Evolutionary conservation across 192 early-diverging fungal genomes (phyloP).

Genomic region (Coemansia sp.): DNA sequence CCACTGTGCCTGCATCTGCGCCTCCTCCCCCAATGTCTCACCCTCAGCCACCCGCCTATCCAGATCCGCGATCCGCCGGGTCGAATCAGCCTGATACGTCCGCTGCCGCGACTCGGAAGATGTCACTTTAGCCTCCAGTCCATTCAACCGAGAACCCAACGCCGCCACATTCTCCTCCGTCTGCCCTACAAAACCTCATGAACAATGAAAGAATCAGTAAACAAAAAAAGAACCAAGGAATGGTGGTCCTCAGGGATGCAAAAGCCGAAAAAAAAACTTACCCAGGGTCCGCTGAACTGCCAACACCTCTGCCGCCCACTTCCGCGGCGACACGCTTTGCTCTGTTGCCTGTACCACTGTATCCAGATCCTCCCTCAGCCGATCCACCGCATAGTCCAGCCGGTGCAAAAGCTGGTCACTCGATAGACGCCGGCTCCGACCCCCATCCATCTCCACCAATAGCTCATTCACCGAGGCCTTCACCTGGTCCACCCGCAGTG

Average conservation of each 20-base stretch:
- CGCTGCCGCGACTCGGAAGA: constrained; percentile 2
- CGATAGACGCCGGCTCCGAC: background rate
- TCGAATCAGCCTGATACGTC: background rate
- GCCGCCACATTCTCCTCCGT: background rate
- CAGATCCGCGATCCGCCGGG: background rate
- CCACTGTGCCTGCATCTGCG: constrained; percentile 6
- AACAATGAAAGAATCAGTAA: background rate
- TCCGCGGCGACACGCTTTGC: background rate
- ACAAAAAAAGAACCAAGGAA: background rate
- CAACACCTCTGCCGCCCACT: constrained; percentile 3
- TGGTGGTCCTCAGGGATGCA: background rate
- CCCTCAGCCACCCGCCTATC: background rate
- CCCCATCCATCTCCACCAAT: background rate
- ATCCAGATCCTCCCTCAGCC: constrained; percentile 24
- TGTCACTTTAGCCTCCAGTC: background rate
- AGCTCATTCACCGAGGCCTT: constrained; percentile 23
- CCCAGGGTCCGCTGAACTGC: constrained; percentile 2
- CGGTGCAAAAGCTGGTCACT: constrained; percentile 1
- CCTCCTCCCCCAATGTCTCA: constrained; percentile 1
- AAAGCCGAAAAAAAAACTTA: background rate
- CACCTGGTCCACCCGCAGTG: constrained; percentile 35
- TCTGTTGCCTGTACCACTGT: constrained; percentile 6
- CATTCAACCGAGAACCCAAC: background rate
- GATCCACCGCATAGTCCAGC: constrained; percentile 3
- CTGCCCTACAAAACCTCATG: background rate